Evolutionary conservation across 2,329 filamentous ascomycete genomes (phyloP), one percentile per base, ranked within the genome.

Genomic region (Peltaster fructicola): DNA sequence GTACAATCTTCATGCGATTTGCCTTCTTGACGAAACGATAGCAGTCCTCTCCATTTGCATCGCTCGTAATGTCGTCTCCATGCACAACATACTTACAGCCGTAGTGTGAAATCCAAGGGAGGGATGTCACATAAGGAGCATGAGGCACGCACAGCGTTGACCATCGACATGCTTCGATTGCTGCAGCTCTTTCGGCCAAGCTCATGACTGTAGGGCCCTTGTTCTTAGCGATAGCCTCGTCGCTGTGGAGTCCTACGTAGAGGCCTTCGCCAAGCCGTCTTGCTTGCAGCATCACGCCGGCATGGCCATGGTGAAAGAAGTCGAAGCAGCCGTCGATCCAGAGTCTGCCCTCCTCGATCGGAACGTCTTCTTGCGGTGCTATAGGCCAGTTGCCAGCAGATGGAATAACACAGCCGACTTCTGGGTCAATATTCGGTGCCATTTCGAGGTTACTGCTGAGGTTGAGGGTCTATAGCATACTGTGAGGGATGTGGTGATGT

Each of bases 281-380:
- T 24, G 88, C 88, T 54, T 98, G 88, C 23, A 98, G 70, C 65
- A 95, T 91, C 36, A 88, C 88, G 32, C 88, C 88, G 4, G 88
- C 88, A 59, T 98, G 88, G 43, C 88, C 88, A 51, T 95, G 88
- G 52, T 98, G 88, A 56, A 84, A 90, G 56, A 98, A 98, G 59
- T 98, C 88, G 58, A 93, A 98, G 63, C 88, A 98, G 34, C 88
- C 88, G 51, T 98, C 88, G 14, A 98, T 78, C 90, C 90, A 98
- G 44, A 98, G 79, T 38, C 85, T 73, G 41, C 78, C 71, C 29
- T 74, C 63, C 14, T 53, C 56, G 22, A 73, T 57, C 2, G 56
- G 46, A 20, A 65, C 47, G 43, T 69, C 64, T 19, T 70, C 54
- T 48, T 73, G 69, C 7, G 69, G 69, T 37, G 64, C 65, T 18